Conservation (phyloP, 2,329 filamentous ascomycete genomes). For the Cladosporium sp. region DNA sequence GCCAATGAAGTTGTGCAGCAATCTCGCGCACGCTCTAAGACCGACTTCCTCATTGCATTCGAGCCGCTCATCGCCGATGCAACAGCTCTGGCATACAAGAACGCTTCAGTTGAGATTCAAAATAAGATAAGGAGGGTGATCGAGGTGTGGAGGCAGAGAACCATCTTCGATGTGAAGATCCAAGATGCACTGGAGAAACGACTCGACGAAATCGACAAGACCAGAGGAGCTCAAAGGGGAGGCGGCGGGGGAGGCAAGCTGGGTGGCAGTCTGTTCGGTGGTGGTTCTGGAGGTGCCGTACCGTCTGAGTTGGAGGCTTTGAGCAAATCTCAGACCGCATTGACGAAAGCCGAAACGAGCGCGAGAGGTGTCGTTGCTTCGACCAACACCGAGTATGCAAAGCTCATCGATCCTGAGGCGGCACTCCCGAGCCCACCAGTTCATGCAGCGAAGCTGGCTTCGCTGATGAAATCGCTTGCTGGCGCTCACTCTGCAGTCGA, state of each 20-base stretch:
- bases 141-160: slow-evolving; percentile 86
- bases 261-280: slow-evolving; percentile 67
- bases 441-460: slow-evolving; percentile 82
- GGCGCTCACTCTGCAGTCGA: slow-evolving; percentile 85
- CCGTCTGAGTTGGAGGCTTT: slow-evolving; percentile 75
- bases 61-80: slow-evolving; percentile 89
- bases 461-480: slow-evolving; percentile 83
- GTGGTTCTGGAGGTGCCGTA: slow-evolving; percentile 48
- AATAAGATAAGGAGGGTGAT: slow-evolving; percentile 82
- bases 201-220: slow-evolving; percentile 63
- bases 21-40: slow-evolving; percentile 85
- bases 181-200: slow-evolving; percentile 76
- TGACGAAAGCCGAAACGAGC: slow-evolving; percentile 68
- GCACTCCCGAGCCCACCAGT: slow-evolving; percentile 78
- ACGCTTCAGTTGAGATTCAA: slow-evolving; percentile 79
- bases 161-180: slow-evolving; percentile 77
- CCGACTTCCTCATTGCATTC: slow-evolving; percentile 89
- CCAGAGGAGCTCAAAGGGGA: slow-evolving; percentile 19
- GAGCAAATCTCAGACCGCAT: slow-evolving; percentile 67
- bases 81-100: slow-evolving; percentile 85
- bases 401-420: slow-evolving; percentile 68
- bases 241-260: slow-evolving; percentile 34
- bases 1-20: slow-evolving; percentile 98
- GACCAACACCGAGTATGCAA: slow-evolving; percentile 79
- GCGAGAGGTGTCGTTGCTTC: slow-evolving; percentile 63